Evolutionary conservation across 2,329 filamentous ascomycete genomes (phyloP), one percentile per base, ranked within the genome.

Genomic region (Scopulariopsis brevicaulis): DNA sequence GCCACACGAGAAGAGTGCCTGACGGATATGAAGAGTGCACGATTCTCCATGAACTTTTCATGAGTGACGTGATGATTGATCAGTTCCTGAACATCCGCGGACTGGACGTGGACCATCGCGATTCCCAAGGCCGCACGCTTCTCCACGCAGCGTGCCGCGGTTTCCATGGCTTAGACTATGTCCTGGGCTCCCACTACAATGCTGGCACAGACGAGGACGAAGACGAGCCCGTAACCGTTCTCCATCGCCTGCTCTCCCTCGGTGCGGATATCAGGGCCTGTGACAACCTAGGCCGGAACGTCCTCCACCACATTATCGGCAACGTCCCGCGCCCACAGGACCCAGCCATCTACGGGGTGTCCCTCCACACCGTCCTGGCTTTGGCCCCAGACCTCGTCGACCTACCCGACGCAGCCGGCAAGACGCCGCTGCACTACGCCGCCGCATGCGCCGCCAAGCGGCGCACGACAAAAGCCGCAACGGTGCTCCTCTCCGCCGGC

Each of bases 371-470:
- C 12, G 14, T 61, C 2, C 10, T 64, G 1, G 11, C 48, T 1
- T 35, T 56, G 2, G 58, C 56, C 1, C 64, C 63, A 1, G 34
- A 34, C 2, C 22, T 66, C 1, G 11, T 64, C 5, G 59, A 63
- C 6, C 59, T 64, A 18, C 28, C 20, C 32, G 64, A 69, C 40
- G 53, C 22, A 7, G 34, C 60, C 5, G 66, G 68, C 1, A 62
- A 63, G 20, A 69, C 66, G 32, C 66, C 67, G 1, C 48, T 68
- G 15, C 63, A 67, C 37, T 59, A 62, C 34, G 65, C 64, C 10
- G 28, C 59, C 14, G 8, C 11, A 2, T 59, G 50, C 15, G 58
- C 55, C 1, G 4, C 43, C 43, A n/a, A 10, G 40, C 11, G 18
- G 40, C 40, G 22, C 20, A 20, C 20, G 20, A 18, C 14, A 4